Percentiles rank a stretch among this genome's conserved stretches.
phyloP scores from a whole-genome alignment of 441 rosid genomes.

The Breynia disticha region DNA sequence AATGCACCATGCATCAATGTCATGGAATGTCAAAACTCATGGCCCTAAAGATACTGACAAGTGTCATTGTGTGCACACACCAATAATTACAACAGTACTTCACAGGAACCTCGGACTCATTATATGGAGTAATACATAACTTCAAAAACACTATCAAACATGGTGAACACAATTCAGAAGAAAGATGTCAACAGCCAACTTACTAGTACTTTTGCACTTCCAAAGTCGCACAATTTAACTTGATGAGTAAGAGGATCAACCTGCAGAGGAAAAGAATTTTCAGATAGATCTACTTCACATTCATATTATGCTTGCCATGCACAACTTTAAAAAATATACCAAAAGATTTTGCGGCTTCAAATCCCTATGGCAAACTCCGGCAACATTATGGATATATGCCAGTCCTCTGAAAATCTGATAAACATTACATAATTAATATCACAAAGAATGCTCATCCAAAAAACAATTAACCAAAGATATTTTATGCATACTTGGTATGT shows the following conservation, averaged over 20 bases:
- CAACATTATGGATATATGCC: conserved; percentile 80
- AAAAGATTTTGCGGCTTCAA: conserved; percentile 94
- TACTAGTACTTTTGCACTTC: conserved; percentile 98
- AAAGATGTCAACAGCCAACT: conserved; percentile 19
- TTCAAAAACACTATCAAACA: neutral
- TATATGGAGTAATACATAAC: neutral
- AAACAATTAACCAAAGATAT: conserved; percentile 5
- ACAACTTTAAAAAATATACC: conserved; percentile 33
- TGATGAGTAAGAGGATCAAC: conserved; percentile 98
- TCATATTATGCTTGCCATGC: neutral
- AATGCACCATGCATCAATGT: too few relatives aligned
- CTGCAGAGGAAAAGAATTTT: conserved; percentile 26
- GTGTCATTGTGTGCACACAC: neutral
- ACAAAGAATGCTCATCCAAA: neutral
- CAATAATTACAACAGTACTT: neutral
- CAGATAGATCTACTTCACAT: neutral
- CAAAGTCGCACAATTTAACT: conserved; percentile 98
- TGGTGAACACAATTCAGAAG: neutral
- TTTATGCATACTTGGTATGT: conserved; percentile 60
- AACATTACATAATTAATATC: conserved; percentile 9
- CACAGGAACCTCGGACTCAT: neutral
- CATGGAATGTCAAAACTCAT: neutral
- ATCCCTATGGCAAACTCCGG: conserved; percentile 95
- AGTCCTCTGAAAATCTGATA: conserved; percentile 87
- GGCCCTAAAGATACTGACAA: neutral